phyloP scores from a whole-genome alignment of 2,329 filamentous ascomycete genomes.

The Aspergillus nomiae region DNA sequence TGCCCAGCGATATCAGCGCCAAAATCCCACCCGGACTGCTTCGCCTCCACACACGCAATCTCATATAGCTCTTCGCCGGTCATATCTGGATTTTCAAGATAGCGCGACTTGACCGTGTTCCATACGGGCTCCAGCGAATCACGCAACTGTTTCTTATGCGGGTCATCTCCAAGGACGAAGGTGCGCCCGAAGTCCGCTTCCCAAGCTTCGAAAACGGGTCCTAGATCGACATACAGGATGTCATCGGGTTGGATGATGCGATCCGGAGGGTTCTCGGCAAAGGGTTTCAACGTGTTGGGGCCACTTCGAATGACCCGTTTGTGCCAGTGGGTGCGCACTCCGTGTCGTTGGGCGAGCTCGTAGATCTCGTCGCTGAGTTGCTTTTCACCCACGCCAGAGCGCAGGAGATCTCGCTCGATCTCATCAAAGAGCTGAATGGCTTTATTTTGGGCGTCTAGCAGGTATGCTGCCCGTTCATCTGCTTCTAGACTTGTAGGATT shows the following conservation, averaged over 20 bases:
- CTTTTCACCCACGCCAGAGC: slow-evolving; percentile 53
- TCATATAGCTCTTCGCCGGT: slow-evolving; percentile 52
- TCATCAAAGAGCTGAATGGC: slow-evolving; percentile 50
- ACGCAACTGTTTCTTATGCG: slow-evolving; percentile 47
- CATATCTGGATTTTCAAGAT: slow-evolving; percentile 45
- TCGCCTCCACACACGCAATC: slow-evolving; percentile 44
- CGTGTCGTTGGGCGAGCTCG: slow-evolving; percentile 44
- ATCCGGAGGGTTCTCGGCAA: slow-evolving; percentile 53
- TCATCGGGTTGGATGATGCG: slow-evolving; percentile 52
- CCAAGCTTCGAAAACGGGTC: slow-evolving; percentile 56
- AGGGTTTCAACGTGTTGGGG: slow-evolving; percentile 52
- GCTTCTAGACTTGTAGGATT: slow-evolving; percentile 10
- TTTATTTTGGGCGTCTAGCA: slow-evolving; percentile 51
- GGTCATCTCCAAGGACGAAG: slow-evolving; percentile 53
- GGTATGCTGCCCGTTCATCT: slow-evolving; percentile 37
- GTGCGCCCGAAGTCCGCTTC: slow-evolving; percentile 58
- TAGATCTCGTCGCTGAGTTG: slow-evolving; percentile 52
- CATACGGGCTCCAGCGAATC: slow-evolving; percentile 53
- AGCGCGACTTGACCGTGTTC: slow-evolving; percentile 47
- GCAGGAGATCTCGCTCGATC: slow-evolving; percentile 50
- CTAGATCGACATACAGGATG: slow-evolving; percentile 56
- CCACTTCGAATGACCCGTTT: slow-evolving; percentile 55
- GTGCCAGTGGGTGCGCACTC: slow-evolving; percentile 55
- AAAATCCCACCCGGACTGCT: slow-evolving; percentile 47
- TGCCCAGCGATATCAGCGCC: slow-evolving; percentile 52